Conservation (phyloP, 2,329 filamentous ascomycete species). For the Paraphaeosphaeria minitans region DNA sequence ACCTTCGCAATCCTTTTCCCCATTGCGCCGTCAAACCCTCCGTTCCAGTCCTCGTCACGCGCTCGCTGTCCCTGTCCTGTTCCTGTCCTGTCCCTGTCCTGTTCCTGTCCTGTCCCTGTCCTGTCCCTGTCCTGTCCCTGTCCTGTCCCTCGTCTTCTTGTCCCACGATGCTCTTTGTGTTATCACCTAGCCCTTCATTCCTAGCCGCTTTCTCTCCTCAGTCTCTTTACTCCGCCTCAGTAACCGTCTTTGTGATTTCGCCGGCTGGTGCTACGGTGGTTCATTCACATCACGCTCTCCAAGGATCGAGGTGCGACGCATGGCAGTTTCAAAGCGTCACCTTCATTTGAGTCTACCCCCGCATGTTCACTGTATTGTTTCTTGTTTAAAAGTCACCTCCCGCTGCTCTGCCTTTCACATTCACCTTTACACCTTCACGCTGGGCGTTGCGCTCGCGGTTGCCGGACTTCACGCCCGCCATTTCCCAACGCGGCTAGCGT, state of each 20-base stretch:
- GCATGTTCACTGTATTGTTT: slow-evolving; percentile 7
- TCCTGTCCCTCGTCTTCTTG: not conserved
- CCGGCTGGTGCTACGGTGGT: not conserved
- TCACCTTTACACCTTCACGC: not conserved
- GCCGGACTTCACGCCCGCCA: not conserved
- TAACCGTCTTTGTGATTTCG: not conserved
- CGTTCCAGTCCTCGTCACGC: not conserved
- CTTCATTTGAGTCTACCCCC: slow-evolving; percentile 3
- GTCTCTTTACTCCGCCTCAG: not conserved
- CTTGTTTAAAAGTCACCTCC: not conserved
- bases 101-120: too few relatives aligned
- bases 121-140: too few relatives aligned
- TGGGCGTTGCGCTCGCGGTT: slow-evolving; percentile 4
- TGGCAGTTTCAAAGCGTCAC: slow-evolving; percentile 5
- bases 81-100: too few relatives aligned
- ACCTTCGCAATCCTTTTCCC: not conserved
- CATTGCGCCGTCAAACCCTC: not conserved
- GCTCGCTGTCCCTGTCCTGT: not conserved
- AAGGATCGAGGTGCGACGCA: slow-evolving; percentile 9
- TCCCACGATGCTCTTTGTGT: not conserved
- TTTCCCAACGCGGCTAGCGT: slow-evolving; percentile 2
- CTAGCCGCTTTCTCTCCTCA: not conserved
- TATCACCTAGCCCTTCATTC: not conserved
- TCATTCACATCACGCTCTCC: not conserved
- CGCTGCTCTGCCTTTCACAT: not conserved